Base-by-base conservation (phyloP, 768 basidiomycete species). In the Trametes coccinea region DNA sequence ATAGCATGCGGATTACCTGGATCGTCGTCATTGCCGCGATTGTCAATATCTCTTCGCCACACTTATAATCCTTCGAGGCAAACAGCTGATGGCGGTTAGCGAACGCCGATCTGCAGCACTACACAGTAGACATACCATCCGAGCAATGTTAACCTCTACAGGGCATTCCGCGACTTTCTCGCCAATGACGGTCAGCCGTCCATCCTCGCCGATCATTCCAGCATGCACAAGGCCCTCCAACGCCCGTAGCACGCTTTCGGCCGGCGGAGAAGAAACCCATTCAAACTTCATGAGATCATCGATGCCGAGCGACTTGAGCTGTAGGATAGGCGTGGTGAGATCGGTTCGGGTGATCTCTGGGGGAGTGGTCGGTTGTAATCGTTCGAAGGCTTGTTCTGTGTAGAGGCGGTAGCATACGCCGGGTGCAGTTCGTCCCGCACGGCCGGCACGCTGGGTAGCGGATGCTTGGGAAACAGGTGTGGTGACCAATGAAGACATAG, bases 261-360 rank as follows among this genome's bases (percentile, higher is more conserved):
- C 87, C 2, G 94, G 92, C 37, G 97, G 97, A 0, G 87, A 79
- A 33, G 89, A 88, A 34, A 98, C 84, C 90, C 95, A 99, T 70
- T 98, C 95, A 71, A 98, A 96, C 70, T 91, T 92, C 84, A 97
- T 89, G 13, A 98, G 73, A 73, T 99, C 93, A 66, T 98, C 90
- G 47, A 99, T 90, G 8, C 97, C 97, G 33, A 99, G 81, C 0
- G 92, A 90, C 74, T 98, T 98, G 51, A 98, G 82, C 71, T 98
- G 95, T 16, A 99, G 78, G 53, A 99, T 89, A 4, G 93, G 91
- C 2, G 92, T 90, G 0, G 91, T 90, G 77, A 99, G 84, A 69
- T 99, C 96, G 4, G 88, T 89, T 34, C 96, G 85, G 9, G 88
- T 89, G 51, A 98, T 88, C 77, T 99, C 97, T 1, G 97, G 93